Evolutionary conservation across 2,329 filamentous ascomycete genomes (phyloP).

Genomic region (Paraconiothyrium sp.): DNA sequence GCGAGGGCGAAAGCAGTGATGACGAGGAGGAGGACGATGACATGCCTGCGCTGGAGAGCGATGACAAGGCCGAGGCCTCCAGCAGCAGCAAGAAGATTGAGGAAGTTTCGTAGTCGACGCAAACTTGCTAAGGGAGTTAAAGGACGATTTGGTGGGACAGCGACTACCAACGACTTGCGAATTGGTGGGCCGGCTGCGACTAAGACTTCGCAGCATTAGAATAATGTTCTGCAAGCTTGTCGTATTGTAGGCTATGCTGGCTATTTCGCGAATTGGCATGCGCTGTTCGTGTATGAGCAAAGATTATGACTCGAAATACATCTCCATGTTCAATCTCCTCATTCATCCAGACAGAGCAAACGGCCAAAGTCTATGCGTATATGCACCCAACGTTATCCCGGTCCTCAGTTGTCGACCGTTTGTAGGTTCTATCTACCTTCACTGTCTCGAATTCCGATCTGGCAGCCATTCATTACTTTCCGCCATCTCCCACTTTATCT

Average conservation of each 20-base stretch:
- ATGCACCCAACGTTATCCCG: too few relatives aligned
- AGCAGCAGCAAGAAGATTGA: slow-evolving; percentile 56
- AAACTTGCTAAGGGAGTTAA: neutral
- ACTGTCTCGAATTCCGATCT: too few relatives aligned
- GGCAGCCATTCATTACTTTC: too few relatives aligned
- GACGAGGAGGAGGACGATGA: slow-evolving; percentile 73
- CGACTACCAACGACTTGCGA: slow-evolving; percentile 14
- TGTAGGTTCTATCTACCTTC: too few relatives aligned
- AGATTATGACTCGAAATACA: slow-evolving; percentile 26
- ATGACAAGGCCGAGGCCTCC: slow-evolving; percentile 33
- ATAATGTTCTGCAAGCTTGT: slow-evolving; percentile 2
- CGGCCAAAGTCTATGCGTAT: too few relatives aligned
- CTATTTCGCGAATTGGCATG: slow-evolving; percentile 16
- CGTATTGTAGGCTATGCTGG: slow-evolving; percentile 12
- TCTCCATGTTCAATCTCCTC: slow-evolving; percentile 1
- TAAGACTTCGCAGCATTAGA: slow-evolving; percentile 5
- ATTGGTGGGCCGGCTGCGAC: slow-evolving; percentile 10
- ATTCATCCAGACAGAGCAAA: too few relatives aligned
- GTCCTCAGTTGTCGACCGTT: too few relatives aligned
- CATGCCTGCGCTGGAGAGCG: slow-evolving; percentile 75
- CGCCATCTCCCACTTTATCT: too few relatives aligned
- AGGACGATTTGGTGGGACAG: slow-evolving; percentile 6
- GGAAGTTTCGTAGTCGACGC: slow-evolving; percentile 50
- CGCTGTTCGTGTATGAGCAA: slow-evolving; percentile 25
- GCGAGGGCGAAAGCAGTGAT: slow-evolving; percentile 57